Evolutionary conservation across 164 flowering plant genomes (phyloP).

Genomic region (Pachysandra terminalis): DNA sequence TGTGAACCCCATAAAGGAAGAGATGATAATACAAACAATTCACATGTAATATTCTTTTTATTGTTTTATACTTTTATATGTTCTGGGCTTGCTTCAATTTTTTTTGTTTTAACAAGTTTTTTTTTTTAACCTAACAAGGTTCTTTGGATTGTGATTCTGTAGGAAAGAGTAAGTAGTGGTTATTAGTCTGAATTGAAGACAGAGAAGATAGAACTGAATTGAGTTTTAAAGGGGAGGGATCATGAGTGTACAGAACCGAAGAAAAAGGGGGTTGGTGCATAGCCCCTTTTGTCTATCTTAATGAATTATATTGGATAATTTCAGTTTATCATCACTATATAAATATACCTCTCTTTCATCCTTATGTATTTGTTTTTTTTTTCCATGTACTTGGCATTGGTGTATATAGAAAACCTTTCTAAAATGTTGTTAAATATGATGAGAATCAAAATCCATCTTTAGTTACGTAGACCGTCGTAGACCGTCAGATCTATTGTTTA

Average conservation of each 20-base stretch:
- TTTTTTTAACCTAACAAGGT: neutral
- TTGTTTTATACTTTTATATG: neutral
- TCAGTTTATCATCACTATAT: neutral
- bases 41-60: slow-evolving; percentile 3
- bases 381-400: too few species aligned
- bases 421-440: too few species aligned
- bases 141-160: slow-evolving; percentile 8
- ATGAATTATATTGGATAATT: slow-evolving; percentile 7
- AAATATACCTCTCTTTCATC: too few species aligned
- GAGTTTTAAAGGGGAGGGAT: slow-evolving; percentile 10
- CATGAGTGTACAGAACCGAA: slow-evolving; percentile 20
- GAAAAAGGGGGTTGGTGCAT: slow-evolving; percentile 32
- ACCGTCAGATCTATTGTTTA: too few species aligned
- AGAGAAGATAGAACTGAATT: slow-evolving; percentile 21
- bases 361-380: too few species aligned
- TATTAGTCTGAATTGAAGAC: slow-evolving; percentile 11
- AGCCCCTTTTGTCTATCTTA: slow-evolving; percentile 4
- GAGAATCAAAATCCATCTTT: too few species aligned
- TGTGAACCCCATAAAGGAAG: slow-evolving; percentile 16
- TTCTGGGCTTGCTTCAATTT: slow-evolving; percentile 16
- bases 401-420: too few species aligned
- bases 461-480: too few species aligned
- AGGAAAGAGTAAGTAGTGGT: slow-evolving; percentile 26
- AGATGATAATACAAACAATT: slow-evolving; percentile 4
- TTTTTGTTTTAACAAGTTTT: slow-evolving; percentile 6